Percentiles rank a stretch among this genome's conserved stretches.
These are phyloP conservation scores for Mallotus nudiflorus DNA, from an alignment of 345 rosid genomes.

Conservation along the genomic window DNA sequence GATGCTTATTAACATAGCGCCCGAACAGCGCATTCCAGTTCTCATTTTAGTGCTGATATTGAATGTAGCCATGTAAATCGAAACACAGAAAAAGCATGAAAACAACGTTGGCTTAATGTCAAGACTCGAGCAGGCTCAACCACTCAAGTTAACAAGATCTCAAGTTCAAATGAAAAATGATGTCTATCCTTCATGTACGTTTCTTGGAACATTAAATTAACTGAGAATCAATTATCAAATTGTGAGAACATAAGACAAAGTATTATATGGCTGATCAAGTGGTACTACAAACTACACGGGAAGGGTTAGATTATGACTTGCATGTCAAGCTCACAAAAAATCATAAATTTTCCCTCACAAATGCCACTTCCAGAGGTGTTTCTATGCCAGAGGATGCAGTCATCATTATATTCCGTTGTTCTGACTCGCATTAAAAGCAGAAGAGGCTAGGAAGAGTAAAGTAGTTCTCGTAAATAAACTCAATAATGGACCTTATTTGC, in stretches of 20 bases:
- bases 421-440: slow-evolving; percentile 1
- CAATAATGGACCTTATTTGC: slow-evolving; percentile 15
- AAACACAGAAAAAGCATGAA: too few relatives aligned
- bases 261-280: not conserved
- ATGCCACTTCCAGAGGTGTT: not conserved
- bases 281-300: too few relatives aligned
- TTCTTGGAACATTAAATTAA: not conserved
- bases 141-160: not conserved
- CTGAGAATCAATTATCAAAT: not conserved
- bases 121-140: too few relatives aligned
- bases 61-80: too few relatives aligned
- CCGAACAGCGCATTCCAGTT: too few relatives aligned
- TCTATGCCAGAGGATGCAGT: slow-evolving; percentile 4
- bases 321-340: not conserved
- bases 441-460: not conserved
- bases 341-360: not conserved
- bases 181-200: too few relatives aligned
- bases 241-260: not conserved
- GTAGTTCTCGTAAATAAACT: not conserved
- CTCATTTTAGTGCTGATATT: too few relatives aligned
- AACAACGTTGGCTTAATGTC: too few relatives aligned
- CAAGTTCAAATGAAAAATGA: not conserved
- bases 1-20: too few relatives aligned
- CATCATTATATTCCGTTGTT: slow-evolving; percentile 5
- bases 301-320: not conserved